These are phyloP conservation scores for Anthracocystis panici-leucophaei DNA, from an alignment of 1,284 basidiomycete species.

Conservation along the genomic window DNA sequence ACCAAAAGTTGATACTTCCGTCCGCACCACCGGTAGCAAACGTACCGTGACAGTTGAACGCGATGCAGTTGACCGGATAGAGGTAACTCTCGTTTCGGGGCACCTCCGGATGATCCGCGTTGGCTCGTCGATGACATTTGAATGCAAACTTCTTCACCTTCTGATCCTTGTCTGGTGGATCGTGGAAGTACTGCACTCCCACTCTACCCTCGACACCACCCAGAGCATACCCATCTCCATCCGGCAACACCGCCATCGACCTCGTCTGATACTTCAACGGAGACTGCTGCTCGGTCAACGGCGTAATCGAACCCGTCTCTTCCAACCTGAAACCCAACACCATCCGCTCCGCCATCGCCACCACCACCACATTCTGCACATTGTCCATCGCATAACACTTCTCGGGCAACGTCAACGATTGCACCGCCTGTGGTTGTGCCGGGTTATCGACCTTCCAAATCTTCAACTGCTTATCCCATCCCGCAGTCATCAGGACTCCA, in stretches of 20 bases:
- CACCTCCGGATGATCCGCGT: constrained; percentile 75
- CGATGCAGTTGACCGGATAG: constrained; percentile 89
- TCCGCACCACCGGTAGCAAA: constrained; percentile 88
- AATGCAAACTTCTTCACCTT: constrained; percentile 84
- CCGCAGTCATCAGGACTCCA: constrained; percentile 84
- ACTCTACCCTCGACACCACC: constrained; percentile 96
- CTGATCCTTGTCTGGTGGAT: constrained; percentile 58
- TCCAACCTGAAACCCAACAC: constrained; percentile 86
- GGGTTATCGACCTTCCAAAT: constrained; percentile 62
- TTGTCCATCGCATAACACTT: constrained; percentile 87
- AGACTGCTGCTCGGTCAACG: constrained; percentile 52
- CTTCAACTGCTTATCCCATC: constrained; percentile 91
- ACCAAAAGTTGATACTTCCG: constrained; percentile 74
- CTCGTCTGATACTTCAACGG: constrained; percentile 89
- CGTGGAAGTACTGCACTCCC: constrained; percentile 84
- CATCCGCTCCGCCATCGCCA: constrained; percentile 89
- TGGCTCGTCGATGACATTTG: constrained; percentile 87
- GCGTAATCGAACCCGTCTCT: constrained; percentile 72
- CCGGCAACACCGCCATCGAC: constrained; percentile 57
- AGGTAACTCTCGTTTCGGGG: constrained; percentile 74
- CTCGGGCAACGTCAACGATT: constrained; percentile 77
- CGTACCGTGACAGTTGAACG: constrained; percentile 92
- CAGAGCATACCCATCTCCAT: constrained; percentile 74
- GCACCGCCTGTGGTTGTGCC: constrained; percentile 53
- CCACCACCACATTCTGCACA: constrained; percentile 86